Evolutionary conservation across 306 rosid species (phyloP).

Genomic region (Dryas drummondii): DNA sequence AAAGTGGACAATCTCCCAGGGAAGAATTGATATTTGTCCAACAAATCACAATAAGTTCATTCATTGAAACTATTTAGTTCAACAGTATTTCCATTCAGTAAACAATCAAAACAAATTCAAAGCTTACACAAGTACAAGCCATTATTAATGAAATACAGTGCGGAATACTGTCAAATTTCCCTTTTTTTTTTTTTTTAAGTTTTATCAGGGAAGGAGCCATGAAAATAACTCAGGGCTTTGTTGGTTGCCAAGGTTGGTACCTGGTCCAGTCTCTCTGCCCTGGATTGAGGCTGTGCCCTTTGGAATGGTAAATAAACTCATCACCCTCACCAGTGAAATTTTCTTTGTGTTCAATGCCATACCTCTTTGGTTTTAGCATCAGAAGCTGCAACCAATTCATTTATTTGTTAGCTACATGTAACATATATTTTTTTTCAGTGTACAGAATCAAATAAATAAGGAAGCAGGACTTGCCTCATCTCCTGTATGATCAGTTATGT

Average conservation of each 20-base stretch:
- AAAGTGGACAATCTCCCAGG: not conserved
- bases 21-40: not conserved
- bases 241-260: slow-evolving; percentile 81
- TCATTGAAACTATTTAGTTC: not conserved
- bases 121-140: slow-evolving; percentile 11
- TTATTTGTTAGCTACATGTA: slow-evolving; percentile 3
- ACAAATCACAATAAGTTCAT: slow-evolving; percentile 1
- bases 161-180: not conserved
- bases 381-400: slow-evolving; percentile 64
- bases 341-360: slow-evolving; percentile 76
- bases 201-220: slow-evolving; percentile 16
- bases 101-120: slow-evolving; percentile 2
- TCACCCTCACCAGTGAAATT: slow-evolving; percentile 96
- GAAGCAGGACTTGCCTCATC: slow-evolving; percentile 64
- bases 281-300: slow-evolving; percentile 90
- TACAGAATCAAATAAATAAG: slow-evolving; percentile 14
- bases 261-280: slow-evolving; percentile 97
- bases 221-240: slow-evolving; percentile 46
- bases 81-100: not conserved
- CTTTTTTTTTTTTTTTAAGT: not conserved
- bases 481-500: slow-evolving; percentile 89
- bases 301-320: slow-evolving; percentile 81
- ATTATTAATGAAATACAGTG: slow-evolving; percentile 18
- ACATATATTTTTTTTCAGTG: slow-evolving; percentile 2
- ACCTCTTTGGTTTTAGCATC: slow-evolving; percentile 80